A percentile compares a stretch with the other conserved stretches of the same genome.
phyloP scores from a whole-genome alignment of 768 basidiomycete species.

The Tulasnella sp. region DNA sequence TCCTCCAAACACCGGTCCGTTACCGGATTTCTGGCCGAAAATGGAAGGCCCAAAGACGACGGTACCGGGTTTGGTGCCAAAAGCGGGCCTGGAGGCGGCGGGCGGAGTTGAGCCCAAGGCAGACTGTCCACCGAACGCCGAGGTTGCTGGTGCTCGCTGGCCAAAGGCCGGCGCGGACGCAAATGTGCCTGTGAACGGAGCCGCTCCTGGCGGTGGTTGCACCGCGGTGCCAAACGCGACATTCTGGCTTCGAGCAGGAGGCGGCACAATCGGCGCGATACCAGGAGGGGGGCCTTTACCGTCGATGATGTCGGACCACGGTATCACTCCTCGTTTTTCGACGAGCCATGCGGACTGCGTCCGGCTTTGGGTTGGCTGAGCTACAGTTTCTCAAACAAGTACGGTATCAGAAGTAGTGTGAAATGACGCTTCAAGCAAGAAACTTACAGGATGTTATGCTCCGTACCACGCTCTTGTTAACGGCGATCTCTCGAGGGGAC shows the following conservation, averaged over 20 bases:
- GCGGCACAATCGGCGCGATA: background rate
- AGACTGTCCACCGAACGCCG: background rate
- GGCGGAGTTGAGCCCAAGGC: background rate
- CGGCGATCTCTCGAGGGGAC: background rate
- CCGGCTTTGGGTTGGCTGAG: background rate
- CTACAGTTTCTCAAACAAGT: background rate
- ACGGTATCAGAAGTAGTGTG: background rate
- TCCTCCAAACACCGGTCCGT: background rate
- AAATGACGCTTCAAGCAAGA: background rate
- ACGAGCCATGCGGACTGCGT: constrained; percentile 10
- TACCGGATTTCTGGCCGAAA: background rate
- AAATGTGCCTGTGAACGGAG: background rate
- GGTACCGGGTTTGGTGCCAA: background rate
- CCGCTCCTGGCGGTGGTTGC: background rate
- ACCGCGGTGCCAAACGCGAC: background rate
- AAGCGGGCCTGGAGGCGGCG: background rate
- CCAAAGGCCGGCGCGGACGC: background rate
- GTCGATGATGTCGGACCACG: constrained; percentile 9
- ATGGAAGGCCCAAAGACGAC: background rate
- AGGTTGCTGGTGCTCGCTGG: background rate
- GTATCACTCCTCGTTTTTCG: background rate
- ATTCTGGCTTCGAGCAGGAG: background rate
- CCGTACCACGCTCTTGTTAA: background rate
- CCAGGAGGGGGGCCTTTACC: background rate
- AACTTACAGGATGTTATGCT: background rate